Base-by-base conservation (phyloP, 108 stramenopile species). In the Cyclotella baltica region DNA sequence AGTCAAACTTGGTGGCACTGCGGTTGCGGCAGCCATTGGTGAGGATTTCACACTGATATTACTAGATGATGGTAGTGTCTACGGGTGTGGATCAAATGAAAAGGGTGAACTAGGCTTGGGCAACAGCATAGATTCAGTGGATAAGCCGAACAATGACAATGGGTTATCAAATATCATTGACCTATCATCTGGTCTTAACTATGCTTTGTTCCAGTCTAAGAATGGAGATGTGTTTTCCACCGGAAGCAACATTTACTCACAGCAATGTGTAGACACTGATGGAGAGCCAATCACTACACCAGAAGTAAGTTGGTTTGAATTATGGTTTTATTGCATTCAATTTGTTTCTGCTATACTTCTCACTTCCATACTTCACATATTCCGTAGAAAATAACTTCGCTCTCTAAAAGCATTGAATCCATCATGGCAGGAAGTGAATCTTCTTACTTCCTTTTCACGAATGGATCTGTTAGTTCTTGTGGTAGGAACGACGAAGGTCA, bases 51-150 rank as follows among this genome's bases (percentile, higher is more conserved):
- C 78, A 2, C 27, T 85, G 20, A 77, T 77, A 0, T 53, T 78
- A 23, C 19, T 67, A 13, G 71, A 51, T 31, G 76, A 82, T 43
- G 84, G 84, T 33, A 52, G 56, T 25, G 69, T 77, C 0, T 77
- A 70, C 43, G 76, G 76, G 11, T 77, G 76, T 31, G 76, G 76
- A 0, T 68, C 62, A 11, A 77, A 77, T 64, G 52, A 70, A 31
- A 33, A 83, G 23, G 86, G 86, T 19, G 61, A 84, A 47, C 40
- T 84, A 27, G 86, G 86, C 35, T 52, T 81, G 8, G 78, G 75
- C 19, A 43, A 59, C 22, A 34, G 36, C 6, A 37, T 80, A 30
- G 35, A 38, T 19, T 28, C 63, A 18, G 36, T 72, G 0, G 22
- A 66, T 30, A 38, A 0, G 0, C 80, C 80, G 18, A n/a, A 62